Evolutionary conservation across 257 asterid genomes (phyloP).

Genomic region (Scutellaria barbata): DNA sequence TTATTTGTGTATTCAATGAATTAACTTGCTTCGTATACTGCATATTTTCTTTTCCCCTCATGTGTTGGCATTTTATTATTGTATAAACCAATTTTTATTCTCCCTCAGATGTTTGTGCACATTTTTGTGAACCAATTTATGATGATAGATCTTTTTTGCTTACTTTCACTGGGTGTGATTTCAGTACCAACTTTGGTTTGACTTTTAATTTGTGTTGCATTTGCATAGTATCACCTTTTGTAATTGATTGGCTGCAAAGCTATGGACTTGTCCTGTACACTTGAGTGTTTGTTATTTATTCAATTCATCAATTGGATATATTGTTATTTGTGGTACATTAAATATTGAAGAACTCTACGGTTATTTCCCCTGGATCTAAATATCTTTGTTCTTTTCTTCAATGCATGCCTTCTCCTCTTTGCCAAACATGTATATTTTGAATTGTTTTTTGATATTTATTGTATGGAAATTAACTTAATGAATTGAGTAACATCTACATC

Average conservation of each 20-base stretch:
- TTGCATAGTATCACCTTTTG: background rate
- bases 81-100: background rate
- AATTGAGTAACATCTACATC: background rate
- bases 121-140: constrained; percentile 14
- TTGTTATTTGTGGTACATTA: background rate
- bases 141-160: background rate
- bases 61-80: constrained; percentile 3
- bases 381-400: constrained; percentile 11
- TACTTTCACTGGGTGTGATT: constrained; percentile 6
- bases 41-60: background rate
- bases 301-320: background rate
- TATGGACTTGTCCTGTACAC: background rate
- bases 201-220: too few species aligned
- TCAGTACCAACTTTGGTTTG: background rate
- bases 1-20: background rate
- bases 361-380: constrained; percentile 6
- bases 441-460: constrained; percentile 4
- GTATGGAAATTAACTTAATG: constrained; percentile 7
- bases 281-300: constrained; percentile 11
- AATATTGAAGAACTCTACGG: constrained; percentile 5
- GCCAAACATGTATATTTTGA: background rate
- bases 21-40: constrained; percentile 3
- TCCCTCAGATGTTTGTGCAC: background rate
- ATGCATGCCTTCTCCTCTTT: background rate
- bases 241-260: constrained; percentile 1